These are phyloP conservation scores for Paramyrothecium sp. DNA, from an alignment of 2,329 filamentous ascomycete genomes.

Conservation along the genomic window DNA sequence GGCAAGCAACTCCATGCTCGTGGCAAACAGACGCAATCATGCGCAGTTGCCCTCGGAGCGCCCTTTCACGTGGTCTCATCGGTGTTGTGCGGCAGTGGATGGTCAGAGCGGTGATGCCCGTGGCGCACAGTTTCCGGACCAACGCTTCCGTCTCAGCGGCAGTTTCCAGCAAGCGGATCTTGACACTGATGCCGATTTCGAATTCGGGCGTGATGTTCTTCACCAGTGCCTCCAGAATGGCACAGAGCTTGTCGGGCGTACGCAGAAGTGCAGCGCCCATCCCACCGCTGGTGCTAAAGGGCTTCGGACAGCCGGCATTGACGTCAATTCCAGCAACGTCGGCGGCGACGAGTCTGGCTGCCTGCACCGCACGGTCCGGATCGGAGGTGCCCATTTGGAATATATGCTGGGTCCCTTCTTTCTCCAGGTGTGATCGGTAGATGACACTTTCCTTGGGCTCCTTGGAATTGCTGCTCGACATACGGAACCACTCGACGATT, in stretches of 20 bases:
- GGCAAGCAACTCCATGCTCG: constrained; percentile 82
- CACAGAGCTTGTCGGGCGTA: constrained; percentile 78
- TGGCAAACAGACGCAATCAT: constrained; percentile 83
- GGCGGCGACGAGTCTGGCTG: constrained; percentile 77
- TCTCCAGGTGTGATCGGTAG: constrained; percentile 77
- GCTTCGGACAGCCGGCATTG: constrained; percentile 97
- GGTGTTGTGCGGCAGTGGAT: constrained; percentile 95
- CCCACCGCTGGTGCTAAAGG: constrained; percentile 88
- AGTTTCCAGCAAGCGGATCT: constrained; percentile 85
- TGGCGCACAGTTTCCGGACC: constrained; percentile 75
- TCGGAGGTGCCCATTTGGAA: constrained; percentile 91
- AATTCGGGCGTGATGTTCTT: constrained; percentile 72
- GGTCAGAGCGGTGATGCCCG: constrained; percentile 88
- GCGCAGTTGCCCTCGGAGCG: constrained; percentile 79
- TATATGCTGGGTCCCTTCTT: constrained; percentile 73
- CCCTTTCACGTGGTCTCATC: constrained; percentile 87
- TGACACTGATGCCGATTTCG: constrained; percentile 92
- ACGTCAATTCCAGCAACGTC: constrained; percentile 95
- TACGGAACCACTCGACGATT: constrained; percentile 81
- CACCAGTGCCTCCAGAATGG: constrained; percentile 82
- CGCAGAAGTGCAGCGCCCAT: constrained; percentile 93
- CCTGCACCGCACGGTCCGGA: constrained; percentile 78
- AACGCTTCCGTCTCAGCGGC: constrained; percentile 73
- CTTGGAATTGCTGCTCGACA: constrained; percentile 68
- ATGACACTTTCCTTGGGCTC: constrained; percentile 68